Percentiles rank a stretch among this genome's conserved stretches.
These are phyloP conservation scores for Haplosporangium sp. DNA, from an alignment of 371 early-diverging fungal species.

Conservation along the genomic window DNA sequence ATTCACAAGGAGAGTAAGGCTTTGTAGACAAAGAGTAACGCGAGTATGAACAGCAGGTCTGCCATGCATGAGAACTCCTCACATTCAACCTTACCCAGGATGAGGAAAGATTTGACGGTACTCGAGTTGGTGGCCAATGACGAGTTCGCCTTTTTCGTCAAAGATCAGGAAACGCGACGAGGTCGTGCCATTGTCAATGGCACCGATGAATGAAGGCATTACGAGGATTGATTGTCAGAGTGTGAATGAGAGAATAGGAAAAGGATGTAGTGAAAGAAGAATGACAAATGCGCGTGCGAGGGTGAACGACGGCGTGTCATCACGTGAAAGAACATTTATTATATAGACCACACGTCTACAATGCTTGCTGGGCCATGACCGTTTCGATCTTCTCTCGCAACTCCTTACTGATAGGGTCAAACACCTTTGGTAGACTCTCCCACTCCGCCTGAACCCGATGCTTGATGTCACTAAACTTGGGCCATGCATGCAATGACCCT, in stretches of 20 bases:
- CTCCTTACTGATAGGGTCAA: conserved; percentile 53
- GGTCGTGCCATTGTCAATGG: conserved; percentile 97
- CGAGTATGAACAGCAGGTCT: no score
- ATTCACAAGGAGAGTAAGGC: not conserved
- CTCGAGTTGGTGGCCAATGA: conserved; percentile 85
- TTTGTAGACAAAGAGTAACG: no score
- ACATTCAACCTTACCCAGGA: conserved; percentile 88
- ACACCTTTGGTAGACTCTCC: conserved; percentile 55
- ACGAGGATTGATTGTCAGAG: not conserved
- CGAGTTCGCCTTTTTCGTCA: conserved; percentile 79
- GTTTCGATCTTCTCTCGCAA: conserved; percentile 44
- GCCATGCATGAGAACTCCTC: no score
- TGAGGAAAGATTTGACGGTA: conserved; percentile 84
- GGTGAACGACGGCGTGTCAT: no score
- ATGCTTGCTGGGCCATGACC: conserved; percentile 8
- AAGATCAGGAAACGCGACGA: conserved; percentile 95
- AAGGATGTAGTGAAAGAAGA: conserved; percentile 2
- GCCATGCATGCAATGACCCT: conserved; percentile 53
- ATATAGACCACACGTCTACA: not conserved
- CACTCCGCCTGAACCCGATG: conserved; percentile 62
- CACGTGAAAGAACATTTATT: not conserved
- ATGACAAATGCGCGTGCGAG: no score
- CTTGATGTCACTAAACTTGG: conserved; percentile 62
- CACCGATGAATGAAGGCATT: conserved; percentile 74
- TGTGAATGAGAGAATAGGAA: not conserved